Percentiles rank a stretch among this genome's conserved stretches.
These are phyloP conservation scores for Globisporangium barbulae DNA, from an alignment of 352 stramenopile species.

Conservation along the genomic window DNA sequence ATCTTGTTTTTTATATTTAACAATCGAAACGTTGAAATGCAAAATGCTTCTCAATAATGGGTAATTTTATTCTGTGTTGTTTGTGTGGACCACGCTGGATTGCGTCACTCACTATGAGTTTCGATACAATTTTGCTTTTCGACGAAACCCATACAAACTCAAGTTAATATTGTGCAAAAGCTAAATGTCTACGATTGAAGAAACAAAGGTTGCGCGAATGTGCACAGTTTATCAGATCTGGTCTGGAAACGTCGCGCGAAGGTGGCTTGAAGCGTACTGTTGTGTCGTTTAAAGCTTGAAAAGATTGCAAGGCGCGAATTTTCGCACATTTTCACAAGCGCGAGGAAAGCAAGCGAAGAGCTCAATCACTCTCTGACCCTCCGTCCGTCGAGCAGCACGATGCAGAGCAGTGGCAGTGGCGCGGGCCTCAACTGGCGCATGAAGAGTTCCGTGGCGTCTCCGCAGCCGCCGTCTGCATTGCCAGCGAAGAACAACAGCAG, in stretches of 20 bases:
- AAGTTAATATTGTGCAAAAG: no score
- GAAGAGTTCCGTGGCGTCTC: background rate
- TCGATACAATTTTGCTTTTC: no score
- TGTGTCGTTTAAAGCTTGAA: slow-evolving; percentile 12
- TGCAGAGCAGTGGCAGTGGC: slow-evolving; percentile 1
- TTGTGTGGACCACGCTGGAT: no score
- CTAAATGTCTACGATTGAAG: background rate
- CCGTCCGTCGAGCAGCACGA: background rate
- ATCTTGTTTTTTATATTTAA: no score
- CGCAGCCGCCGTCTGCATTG: background rate
- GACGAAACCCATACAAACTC: no score
- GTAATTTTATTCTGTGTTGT: background rate
- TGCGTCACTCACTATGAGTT: no score
- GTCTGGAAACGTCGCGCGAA: background rate
- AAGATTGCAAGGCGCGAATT: slow-evolving; percentile 11
- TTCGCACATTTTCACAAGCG: slow-evolving; percentile 7
- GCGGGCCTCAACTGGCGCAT: slow-evolving; percentile 11
- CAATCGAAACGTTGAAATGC: no score
- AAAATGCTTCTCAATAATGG: no score
- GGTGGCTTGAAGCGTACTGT: background rate
- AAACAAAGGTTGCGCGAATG: background rate
- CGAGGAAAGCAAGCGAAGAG: background rate
- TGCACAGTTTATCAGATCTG: slow-evolving; percentile 4
- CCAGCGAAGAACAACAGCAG: slow-evolving; percentile 14
- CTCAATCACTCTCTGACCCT: background rate